These are phyloP conservation scores for Aspergillus nomiae DNA, from an alignment of 2,329 filamentous ascomycete genomes.

Conservation along the genomic window DNA sequence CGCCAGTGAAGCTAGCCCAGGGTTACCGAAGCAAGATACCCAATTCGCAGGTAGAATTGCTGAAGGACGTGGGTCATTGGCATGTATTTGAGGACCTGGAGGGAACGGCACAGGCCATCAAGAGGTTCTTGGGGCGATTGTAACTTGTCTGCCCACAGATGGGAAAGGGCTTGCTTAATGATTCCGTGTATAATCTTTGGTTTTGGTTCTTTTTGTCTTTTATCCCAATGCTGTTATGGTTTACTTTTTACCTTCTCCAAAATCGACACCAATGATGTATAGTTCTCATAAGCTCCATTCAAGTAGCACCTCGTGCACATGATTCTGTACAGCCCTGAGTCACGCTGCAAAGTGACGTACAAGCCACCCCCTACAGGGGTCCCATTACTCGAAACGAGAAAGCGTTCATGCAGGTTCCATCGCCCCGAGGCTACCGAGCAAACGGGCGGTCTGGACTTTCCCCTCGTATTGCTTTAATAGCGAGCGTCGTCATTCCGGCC, in stretches of 20 bases:
- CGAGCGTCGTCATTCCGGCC: background rate
- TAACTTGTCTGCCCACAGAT: background rate
- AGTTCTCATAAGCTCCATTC: background rate
- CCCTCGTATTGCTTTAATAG: background rate
- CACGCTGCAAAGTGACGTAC: background rate
- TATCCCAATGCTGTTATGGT: background rate
- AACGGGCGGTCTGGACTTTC: background rate
- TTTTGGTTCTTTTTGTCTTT: background rate
- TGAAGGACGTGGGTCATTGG: conserved; percentile 54
- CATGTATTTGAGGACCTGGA: conserved; percentile 51
- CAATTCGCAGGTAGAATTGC: conserved; percentile 25
- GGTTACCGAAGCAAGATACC: conserved; percentile 35
- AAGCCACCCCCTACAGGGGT: background rate
- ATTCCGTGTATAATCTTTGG: background rate
- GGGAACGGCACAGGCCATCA: conserved; percentile 11
- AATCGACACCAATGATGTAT: background rate
- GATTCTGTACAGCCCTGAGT: background rate
- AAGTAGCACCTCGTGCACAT: background rate
- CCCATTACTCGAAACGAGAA: background rate
- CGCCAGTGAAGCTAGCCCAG: conserved; percentile 24
- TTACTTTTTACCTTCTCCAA: background rate
- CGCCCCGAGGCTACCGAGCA: background rate
- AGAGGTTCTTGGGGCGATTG: background rate
- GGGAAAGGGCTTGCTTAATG: background rate
- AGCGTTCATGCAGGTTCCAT: background rate